These are phyloP conservation scores for Coccomyxa sp. DNA, from an alignment of 139 green algal genomes.

Conservation along the genomic window DNA sequence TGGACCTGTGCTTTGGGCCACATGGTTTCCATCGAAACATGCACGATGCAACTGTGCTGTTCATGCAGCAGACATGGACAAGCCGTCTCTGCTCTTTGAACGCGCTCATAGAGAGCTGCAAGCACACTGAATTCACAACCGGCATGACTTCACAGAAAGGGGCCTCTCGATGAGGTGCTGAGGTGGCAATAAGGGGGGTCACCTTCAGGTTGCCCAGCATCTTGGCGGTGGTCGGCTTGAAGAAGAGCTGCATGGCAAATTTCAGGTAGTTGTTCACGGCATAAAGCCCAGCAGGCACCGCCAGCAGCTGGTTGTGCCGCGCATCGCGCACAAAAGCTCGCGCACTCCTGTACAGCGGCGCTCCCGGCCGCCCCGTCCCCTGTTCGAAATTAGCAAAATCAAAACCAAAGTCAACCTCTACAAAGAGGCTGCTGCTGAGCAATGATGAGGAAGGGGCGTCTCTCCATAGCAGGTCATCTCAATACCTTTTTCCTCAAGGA, in stretches of 20 bases:
- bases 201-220: conserved; percentile 97
- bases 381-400: conserved; percentile 20
- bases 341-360: conserved; percentile 61
- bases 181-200: background rate
- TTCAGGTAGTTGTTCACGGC: conserved; percentile 97
- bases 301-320: conserved; percentile 79
- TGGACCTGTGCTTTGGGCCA: no score
- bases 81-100: no score
- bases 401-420: no score
- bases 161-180: background rate
- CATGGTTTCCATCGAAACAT: no score
- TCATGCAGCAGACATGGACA: no score
- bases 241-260: conserved; percentile 93
- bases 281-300: conserved; percentile 83
- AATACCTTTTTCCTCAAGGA: no score
- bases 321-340: conserved; percentile 59
- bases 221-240: conserved; percentile 94
- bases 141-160: background rate
- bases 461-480: no score
- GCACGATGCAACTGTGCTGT: no score
- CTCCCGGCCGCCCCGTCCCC: conserved; percentile 64
- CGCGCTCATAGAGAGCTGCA: background rate
- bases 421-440: background rate
- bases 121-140: background rate
- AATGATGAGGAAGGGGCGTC: background rate